Base-by-base conservation (phyloP, 2,329 filamentous ascomycete species). In the Ceratocystis smalleyi region DNA sequence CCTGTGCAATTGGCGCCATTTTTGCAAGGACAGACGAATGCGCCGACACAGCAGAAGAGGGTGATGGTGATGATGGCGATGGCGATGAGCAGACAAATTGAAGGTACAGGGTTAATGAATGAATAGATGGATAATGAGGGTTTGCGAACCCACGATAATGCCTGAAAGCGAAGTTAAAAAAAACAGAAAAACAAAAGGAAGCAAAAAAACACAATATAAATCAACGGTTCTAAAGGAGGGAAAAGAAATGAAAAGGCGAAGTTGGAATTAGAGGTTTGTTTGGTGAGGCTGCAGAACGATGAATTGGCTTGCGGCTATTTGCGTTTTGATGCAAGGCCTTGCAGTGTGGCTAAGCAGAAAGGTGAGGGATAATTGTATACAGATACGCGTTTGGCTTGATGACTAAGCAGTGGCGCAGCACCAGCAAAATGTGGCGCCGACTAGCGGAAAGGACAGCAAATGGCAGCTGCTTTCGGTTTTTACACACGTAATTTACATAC, bases 1-100 rank as follows among this genome's bases (percentile, higher is more conserved):
- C 91, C 78, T 89, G 78, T 74, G 79, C 77, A 70, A 81, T 79
- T 76, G 83, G 83, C 84, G 87, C 87, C 69, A 69, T 76, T 73
- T 68, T 69, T 64, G 59, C 35, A 54, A 54, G 27, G 49, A 17
- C 27, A 54, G 63, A 57, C 49, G 63, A 47, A 47, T 49, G 40
- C 40, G 54, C 47, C 59, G 7, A 40, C 27, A 22, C 19, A 6
- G 3, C n/a, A 63, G n/a, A 19, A 15, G 19, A 19, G 17, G 49
- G 27, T 15, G 51, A 24, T 27, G 27, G 47, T 43, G 22, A 51
- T 10, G 8, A 2, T 2, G 49, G 12, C 4, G 49, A 54, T 22
- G 45, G 8, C 45, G 45, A 47, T n/a, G 45, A 19, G 51, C 51
- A 55, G 22, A 17, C 51, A 15, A 40, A 40, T 40, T 40, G 35